A percentile compares a stretch with the other conserved stretches of the same genome.
phyloP scores from a whole-genome alignment of 768 basidiomycete species.

The Pleurotus salmoneostramineus region DNA sequence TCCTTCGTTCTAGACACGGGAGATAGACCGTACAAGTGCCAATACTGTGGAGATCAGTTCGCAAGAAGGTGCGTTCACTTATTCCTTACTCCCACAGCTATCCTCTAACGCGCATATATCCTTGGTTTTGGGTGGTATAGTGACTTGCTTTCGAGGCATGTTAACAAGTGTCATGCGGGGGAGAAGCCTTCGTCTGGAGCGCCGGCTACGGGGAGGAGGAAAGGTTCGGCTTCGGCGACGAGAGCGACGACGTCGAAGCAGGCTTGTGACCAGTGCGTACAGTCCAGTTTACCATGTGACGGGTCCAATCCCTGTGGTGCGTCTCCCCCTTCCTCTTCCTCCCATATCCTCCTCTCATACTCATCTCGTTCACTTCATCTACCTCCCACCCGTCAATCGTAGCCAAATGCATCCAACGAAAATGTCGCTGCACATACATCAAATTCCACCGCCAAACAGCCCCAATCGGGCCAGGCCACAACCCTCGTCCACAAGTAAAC shows the following conservation, averaged over 20 bases:
- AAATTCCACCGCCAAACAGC: slow-evolving; percentile 83
- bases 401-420: slow-evolving; percentile 74
- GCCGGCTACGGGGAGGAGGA: slow-evolving; percentile 47
- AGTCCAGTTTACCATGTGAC: slow-evolving; percentile 71
- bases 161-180: slow-evolving; percentile 84
- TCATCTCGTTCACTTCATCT: too few relatives aligned
- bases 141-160: slow-evolving; percentile 80
- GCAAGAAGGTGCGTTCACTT: slow-evolving; percentile 60
- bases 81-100: slow-evolving; percentile 6
- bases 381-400: too few relatives aligned
- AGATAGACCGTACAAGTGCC: slow-evolving; percentile 87
- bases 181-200: slow-evolving; percentile 50
- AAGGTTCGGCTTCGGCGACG: slow-evolving; percentile 62
- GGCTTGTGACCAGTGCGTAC: slow-evolving; percentile 83
- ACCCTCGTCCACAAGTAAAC: slow-evolving; percentile 28
- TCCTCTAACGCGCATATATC: not conserved
- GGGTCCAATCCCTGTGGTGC: slow-evolving; percentile 75
- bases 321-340: slow-evolving; percentile 20
- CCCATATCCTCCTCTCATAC: slow-evolving; percentile 6
- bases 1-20: slow-evolving; percentile 61
- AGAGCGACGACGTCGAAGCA: slow-evolving; percentile 78
- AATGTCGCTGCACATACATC: slow-evolving; percentile 73
- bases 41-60: slow-evolving; percentile 86
- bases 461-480: slow-evolving; percentile 71
- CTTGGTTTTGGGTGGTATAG: slow-evolving; percentile 27